Evolutionary conservation across 768 basidiomycete species (phyloP).

Genomic region (Amanita inopinata): DNA sequence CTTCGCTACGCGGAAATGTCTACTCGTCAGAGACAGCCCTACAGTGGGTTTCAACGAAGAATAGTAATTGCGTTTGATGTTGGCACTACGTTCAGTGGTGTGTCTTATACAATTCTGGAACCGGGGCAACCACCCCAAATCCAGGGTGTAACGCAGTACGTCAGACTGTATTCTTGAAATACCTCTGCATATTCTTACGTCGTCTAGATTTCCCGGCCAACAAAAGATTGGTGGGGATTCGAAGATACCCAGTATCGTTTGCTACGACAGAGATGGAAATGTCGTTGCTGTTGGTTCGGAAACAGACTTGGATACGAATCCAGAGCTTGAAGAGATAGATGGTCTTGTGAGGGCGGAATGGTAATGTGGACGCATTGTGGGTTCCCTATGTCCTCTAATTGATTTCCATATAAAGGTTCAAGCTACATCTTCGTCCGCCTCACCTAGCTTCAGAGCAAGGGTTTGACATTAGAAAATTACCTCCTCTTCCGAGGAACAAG

Average conservation of each 20-base stretch:
- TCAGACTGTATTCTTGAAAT: not conserved
- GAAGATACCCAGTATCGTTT: slow-evolving; percentile 9
- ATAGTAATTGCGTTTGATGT: slow-evolving; percentile 43
- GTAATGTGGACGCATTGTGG: not conserved
- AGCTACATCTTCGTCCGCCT: slow-evolving; percentile 6
- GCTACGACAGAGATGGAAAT: slow-evolving; percentile 5
- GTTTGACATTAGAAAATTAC: slow-evolving; percentile 15
- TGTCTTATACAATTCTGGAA: slow-evolving; percentile 26
- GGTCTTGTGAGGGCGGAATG: slow-evolving; percentile 1
- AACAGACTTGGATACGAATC: slow-evolving; percentile 1
- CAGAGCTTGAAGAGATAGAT: slow-evolving; percentile 1
- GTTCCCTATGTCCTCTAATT: not conserved
- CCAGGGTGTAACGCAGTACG: slow-evolving; percentile 26
- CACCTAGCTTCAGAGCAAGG: slow-evolving; percentile 4
- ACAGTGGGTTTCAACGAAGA: slow-evolving; percentile 28
- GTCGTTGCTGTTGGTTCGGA: slow-evolving; percentile 4
- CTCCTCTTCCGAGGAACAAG: slow-evolving; percentile 32
- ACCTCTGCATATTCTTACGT: too few species aligned
- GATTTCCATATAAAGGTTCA: not conserved
- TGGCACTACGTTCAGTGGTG: slow-evolving; percentile 41
- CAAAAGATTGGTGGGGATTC: slow-evolving; percentile 2
- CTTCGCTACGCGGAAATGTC: slow-evolving; percentile 11
- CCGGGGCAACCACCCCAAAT: slow-evolving; percentile 24
- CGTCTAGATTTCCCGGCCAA: not conserved
- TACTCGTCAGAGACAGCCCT: slow-evolving; percentile 21